Conservation (phyloP, 1,139 yeast genomes). For the Komagataea norvegica region DNA sequence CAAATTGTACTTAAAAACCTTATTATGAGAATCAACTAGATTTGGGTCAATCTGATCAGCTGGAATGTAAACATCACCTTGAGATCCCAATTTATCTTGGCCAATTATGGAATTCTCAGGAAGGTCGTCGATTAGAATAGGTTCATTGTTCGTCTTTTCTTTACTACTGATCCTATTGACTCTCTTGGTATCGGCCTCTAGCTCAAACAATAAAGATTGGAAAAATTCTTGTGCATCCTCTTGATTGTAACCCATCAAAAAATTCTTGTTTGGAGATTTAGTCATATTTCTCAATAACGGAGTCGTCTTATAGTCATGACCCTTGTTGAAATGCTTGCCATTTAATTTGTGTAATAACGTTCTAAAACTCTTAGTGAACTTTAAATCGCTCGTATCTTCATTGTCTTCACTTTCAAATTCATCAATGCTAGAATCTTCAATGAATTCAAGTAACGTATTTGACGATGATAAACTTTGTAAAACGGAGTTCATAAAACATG, state of each 20-base stretch:
- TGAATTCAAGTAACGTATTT: constrained; percentile 50
- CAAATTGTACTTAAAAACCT: constrained; percentile 50
- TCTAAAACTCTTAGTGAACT: constrained; percentile 50
- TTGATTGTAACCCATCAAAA: constrained; percentile 79
- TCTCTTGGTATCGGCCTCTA: constrained; percentile 55
- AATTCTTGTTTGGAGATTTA: constrained; percentile 71
- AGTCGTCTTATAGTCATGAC: constrained; percentile 63
- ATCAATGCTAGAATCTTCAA: constrained; percentile 25
- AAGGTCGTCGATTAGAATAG: constrained; percentile 28
- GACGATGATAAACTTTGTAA: constrained; percentile 81
- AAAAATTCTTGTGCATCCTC: constrained; percentile 95
- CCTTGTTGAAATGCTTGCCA: constrained; percentile 44
- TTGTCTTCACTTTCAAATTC: constrained; percentile 29
- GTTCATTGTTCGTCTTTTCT: constrained; percentile 11
- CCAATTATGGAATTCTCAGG: constrained; percentile 38
- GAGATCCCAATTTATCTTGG: constrained; percentile 44
- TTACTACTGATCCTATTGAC: constrained; percentile 7
- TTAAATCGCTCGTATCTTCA: constrained; percentile 26
- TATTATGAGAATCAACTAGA: constrained; percentile 34
- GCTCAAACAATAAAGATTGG: constrained; percentile 67
- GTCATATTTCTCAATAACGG: constrained; percentile 66
- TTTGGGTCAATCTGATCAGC: constrained; percentile 73
- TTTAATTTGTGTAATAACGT: constrained; percentile 50
- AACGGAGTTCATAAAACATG: constrained; percentile 91
- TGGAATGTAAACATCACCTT: constrained; percentile 65